A percentile compares a stretch with the other conserved stretches of the same genome.
Evolutionary conservation across 2,329 filamentous ascomycete species (phyloP).

Genomic region (Magnaporthiopsis rhizophila): DNA sequence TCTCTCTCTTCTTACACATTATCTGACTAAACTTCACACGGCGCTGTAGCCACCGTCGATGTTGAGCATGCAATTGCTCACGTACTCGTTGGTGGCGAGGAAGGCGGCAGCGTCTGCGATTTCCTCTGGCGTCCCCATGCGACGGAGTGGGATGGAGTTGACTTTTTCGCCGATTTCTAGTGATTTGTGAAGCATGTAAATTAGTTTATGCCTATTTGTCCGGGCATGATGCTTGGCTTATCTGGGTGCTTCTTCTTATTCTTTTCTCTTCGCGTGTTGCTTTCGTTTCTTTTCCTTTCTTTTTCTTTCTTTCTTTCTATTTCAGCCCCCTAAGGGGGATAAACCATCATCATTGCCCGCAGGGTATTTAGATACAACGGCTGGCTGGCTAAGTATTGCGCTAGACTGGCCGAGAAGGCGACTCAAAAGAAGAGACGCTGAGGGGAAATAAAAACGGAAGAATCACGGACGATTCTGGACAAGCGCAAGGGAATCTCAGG

Average conservation of each 20-base stretch:
- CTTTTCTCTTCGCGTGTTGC: neutral
- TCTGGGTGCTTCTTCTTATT: neutral
- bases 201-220: slow-evolving; percentile 6
- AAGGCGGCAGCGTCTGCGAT: slow-evolving; percentile 78
- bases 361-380: neutral
- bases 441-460: neutral
- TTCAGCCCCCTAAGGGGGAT: neutral
- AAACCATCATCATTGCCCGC: neutral
- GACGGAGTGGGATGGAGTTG: slow-evolving; percentile 49
- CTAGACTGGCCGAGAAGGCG: neutral
- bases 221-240: neutral
- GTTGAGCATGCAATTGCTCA: slow-evolving; percentile 80
- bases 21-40: slow-evolving; percentile 15
- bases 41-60: slow-evolving; percentile 79
- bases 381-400: neutral
- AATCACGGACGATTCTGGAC: neutral
- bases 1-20: slow-evolving; percentile 11
- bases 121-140: slow-evolving; percentile 62
- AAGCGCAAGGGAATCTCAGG: slow-evolving; percentile 5
- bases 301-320: neutral
- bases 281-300: neutral
- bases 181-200: slow-evolving; percentile 8
- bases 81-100: slow-evolving; percentile 68
- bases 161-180: slow-evolving; percentile 20
- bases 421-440: neutral